Conservation (phyloP, 2,329 filamentous ascomycete species). For the Trichoderma asperellum region DNA sequence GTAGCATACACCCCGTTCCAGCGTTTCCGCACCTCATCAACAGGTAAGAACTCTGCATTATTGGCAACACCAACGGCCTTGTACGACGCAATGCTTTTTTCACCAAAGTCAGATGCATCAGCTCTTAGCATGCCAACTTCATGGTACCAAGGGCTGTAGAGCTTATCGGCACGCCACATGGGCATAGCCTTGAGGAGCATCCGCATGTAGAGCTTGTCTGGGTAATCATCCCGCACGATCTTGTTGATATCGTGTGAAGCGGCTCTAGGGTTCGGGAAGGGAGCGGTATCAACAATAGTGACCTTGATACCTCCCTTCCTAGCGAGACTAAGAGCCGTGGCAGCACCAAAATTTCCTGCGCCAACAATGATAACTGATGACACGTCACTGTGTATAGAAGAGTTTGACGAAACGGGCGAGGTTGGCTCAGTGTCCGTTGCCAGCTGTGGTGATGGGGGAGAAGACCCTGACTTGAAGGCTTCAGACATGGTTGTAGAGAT, state of each 20-base stretch:
- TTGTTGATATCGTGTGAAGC: conserved; percentile 55
- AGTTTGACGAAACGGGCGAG: conserved; percentile 26
- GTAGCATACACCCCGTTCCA: conserved; percentile 62
- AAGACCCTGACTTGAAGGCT: conserved; percentile 1
- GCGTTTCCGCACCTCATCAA: conserved; percentile 57
- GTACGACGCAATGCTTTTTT: conserved; percentile 48
- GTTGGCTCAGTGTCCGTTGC: conserved; percentile 17
- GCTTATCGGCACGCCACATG: conserved; percentile 47
- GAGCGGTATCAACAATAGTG: conserved; percentile 44
- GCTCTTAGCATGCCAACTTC: conserved; percentile 58
- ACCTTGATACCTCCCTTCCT: conserved; percentile 39
- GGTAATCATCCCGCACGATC: conserved; percentile 50
- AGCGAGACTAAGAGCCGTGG: conserved; percentile 46
- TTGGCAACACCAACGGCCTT: conserved; percentile 46
- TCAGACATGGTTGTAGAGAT: conserved; percentile 18
- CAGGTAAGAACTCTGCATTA: conserved; percentile 46
- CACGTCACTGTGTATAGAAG: conserved; percentile 19
- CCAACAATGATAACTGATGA: conserved; percentile 46
- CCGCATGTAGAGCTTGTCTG: conserved; percentile 46
- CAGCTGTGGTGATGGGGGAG: conserved; percentile 14
- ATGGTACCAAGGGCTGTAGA: conserved; percentile 60
- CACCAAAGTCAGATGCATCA: conserved; percentile 49
- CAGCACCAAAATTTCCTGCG: conserved; percentile 50
- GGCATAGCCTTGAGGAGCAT: conserved; percentile 48
- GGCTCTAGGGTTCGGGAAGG: conserved; percentile 45